Percentiles rank a stretch among this genome's conserved stretches.
These are phyloP conservation scores for Tinospora cordifolia DNA, from an alignment of 164 flowering plant species.

Conservation along the genomic window DNA sequence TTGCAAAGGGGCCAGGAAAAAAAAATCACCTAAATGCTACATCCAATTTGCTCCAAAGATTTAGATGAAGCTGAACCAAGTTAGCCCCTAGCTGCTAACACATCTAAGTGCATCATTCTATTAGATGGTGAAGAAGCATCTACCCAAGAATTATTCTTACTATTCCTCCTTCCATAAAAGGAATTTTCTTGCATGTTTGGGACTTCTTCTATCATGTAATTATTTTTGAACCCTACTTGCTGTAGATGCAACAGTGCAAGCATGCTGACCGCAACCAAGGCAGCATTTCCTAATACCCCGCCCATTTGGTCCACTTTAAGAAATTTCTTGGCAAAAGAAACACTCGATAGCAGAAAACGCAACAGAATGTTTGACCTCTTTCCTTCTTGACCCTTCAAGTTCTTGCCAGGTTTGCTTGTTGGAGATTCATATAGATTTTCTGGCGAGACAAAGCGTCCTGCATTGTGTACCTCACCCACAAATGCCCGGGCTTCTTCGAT, in stretches of 20 bases:
- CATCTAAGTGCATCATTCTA: slow-evolving; percentile 20
- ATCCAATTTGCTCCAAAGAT: neutral
- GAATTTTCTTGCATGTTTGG: slow-evolving; percentile 14
- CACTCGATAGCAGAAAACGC: slow-evolving; percentile 45
- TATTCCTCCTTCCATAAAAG: slow-evolving; percentile 9
- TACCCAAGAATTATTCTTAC: slow-evolving; percentile 1
- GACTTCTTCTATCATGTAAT: slow-evolving; percentile 10
- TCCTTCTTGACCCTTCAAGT: slow-evolving; percentile 18
- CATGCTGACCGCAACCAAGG: slow-evolving; percentile 62
- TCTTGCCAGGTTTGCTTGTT: slow-evolving; percentile 27
- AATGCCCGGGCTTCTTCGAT: slow-evolving; percentile 86
- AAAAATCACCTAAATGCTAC: slow-evolving; percentile 3
- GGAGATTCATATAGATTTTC: slow-evolving; percentile 42
- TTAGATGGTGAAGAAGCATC: slow-evolving; percentile 12
- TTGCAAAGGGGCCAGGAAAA: neutral
- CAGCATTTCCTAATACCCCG: slow-evolving; percentile 75
- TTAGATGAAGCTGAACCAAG: neutral
- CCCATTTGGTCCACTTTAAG: slow-evolving; percentile 52
- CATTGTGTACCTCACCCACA: slow-evolving; percentile 60
- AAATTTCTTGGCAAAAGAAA: slow-evolving; percentile 43
- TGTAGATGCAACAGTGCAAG: slow-evolving; percentile 39
- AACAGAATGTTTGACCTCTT: slow-evolving; percentile 40
- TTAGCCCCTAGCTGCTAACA: slow-evolving; percentile 27
- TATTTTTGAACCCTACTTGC: slow-evolving; percentile 14
- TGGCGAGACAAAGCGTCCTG: slow-evolving; percentile 42